These are phyloP conservation scores for Obelidium mucronatum DNA, from an alignment of 192 early-diverging fungal genomes.

Conservation along the genomic window DNA sequence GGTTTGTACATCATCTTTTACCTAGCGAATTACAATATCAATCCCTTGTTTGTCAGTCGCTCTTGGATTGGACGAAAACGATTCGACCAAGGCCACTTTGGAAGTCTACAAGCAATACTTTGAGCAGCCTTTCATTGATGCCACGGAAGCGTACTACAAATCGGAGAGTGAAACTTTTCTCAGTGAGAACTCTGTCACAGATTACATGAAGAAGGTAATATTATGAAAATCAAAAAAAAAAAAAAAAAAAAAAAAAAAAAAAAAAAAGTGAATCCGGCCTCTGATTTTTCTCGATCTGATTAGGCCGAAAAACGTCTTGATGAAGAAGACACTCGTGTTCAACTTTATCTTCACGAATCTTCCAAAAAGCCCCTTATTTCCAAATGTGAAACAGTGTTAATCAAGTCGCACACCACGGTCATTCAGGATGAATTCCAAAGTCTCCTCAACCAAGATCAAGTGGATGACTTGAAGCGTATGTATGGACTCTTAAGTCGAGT, in stretches of 20 bases:
- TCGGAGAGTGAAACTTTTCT: constrained; percentile 90
- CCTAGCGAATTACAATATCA: neutral
- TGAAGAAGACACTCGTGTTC: constrained; percentile 88
- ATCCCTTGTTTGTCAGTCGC: constrained; percentile 60
- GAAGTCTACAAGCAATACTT: constrained; percentile 90
- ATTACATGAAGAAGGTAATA: constrained; percentile 93
- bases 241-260: neutral
- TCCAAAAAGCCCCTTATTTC: constrained; percentile 81
- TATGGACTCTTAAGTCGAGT: constrained; percentile 79
- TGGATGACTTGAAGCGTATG: constrained; percentile 89
- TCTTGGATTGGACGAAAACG: constrained; percentile 82
- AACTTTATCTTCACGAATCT: constrained; percentile 85
- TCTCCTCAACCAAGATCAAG: constrained; percentile 85
- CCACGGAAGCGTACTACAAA: constrained; percentile 87
- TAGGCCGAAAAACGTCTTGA: constrained; percentile 76
- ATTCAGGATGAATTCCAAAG: constrained; percentile 92
- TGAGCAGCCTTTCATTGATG: constrained; percentile 81
- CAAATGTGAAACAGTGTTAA: constrained; percentile 86
- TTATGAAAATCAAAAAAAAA: neutral
- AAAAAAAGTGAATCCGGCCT: neutral
- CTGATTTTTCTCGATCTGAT: neutral
- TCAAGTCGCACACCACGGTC: constrained; percentile 80
- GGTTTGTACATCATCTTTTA: constrained; percentile 60
- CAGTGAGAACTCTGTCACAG: constrained; percentile 86
- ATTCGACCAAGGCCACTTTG: constrained; percentile 78